phyloP scores from a whole-genome alignment of 805 yeast species.

The Candida patagonica region DNA sequence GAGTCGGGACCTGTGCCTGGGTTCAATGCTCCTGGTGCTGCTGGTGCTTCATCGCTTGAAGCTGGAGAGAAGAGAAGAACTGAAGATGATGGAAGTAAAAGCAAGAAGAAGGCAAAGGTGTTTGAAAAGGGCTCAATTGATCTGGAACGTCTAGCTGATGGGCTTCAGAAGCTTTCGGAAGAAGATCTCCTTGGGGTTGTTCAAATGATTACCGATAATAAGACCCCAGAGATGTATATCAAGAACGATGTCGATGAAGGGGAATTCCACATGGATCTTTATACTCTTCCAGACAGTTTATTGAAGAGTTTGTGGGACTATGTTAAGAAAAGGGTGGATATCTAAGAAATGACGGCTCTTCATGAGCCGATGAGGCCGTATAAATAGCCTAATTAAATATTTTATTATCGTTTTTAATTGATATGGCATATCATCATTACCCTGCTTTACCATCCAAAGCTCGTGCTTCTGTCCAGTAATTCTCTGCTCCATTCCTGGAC shows the following conservation, averaged over 20 bases:
- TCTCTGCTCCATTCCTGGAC: slow-evolving; percentile 43
- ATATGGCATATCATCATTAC: background rate
- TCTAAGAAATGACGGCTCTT: slow-evolving; percentile 6
- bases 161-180: slow-evolving; percentile 77
- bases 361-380: background rate
- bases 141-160: slow-evolving; percentile 82
- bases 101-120: slow-evolving; percentile 30
- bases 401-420: background rate
- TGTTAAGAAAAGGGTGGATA: slow-evolving; percentile 56
- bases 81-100: slow-evolving; percentile 23
- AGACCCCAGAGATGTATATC: slow-evolving; percentile 89
- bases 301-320: slow-evolving; percentile 92
- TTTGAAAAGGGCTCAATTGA: slow-evolving; percentile 56
- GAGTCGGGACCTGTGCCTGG: slow-evolving; percentile 81
- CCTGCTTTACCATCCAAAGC: background rate
- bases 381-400: background rate
- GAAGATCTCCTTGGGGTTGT: slow-evolving; percentile 92
- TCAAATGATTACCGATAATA: slow-evolving; percentile 95
- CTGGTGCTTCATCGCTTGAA: slow-evolving; percentile 13
- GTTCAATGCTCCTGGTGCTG: slow-evolving; percentile 19
- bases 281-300: slow-evolving; percentile 83
- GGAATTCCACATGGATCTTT: slow-evolving; percentile 92
- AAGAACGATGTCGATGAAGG: slow-evolving; percentile 95
- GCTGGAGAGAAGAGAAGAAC: slow-evolving; percentile 32
- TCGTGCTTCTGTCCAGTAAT: slow-evolving; percentile 44